Percentiles rank a stretch among this genome's conserved stretches.
Conservation (phyloP, 2,329 filamentous ascomycete species). For the Colletotrichum tanaceti region DNA sequence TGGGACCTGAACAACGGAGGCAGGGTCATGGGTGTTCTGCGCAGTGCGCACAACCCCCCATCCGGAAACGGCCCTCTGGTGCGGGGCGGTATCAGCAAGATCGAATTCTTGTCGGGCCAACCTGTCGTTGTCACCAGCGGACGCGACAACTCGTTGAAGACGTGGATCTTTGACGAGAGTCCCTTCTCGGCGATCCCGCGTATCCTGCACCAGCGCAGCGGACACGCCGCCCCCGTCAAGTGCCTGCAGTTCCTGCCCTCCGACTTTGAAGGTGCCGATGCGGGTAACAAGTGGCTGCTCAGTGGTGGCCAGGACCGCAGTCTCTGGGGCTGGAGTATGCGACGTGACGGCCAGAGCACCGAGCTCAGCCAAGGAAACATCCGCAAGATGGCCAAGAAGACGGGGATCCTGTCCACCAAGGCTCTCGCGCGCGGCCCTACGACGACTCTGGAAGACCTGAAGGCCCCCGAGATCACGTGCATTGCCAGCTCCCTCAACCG, state of each 20-base stretch:
- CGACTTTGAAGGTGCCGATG: constrained; percentile 88
- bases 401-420: constrained; percentile 73
- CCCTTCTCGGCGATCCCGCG: constrained; percentile 90
- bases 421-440: constrained; percentile 69
- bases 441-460: constrained; percentile 78
- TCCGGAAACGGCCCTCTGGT: constrained; percentile 65
- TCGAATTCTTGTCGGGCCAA: constrained; percentile 91
- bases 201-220: constrained; percentile 85
- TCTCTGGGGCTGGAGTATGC: constrained; percentile 95
- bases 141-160: constrained; percentile 91
- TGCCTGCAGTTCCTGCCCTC: constrained; percentile 87
- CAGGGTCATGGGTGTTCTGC: constrained; percentile 84
- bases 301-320: constrained; percentile 91
- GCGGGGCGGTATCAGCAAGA: constrained; percentile 82
- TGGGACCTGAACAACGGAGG: constrained; percentile 96
- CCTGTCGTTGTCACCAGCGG: constrained; percentile 91
- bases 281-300: constrained; percentile 91
- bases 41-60: constrained; percentile 87
- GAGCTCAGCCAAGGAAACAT: constrained; percentile 93
- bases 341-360: constrained; percentile 91
- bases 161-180: constrained; percentile 95
- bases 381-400: constrained; percentile 89
- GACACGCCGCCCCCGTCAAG: constrained; percentile 88
- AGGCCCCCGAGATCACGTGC: constrained; percentile 90
- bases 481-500: constrained; percentile 93